Percentiles rank a stretch among this genome's conserved stretches.
phyloP scores from a whole-genome alignment of 148 eudicot species.

The Nepenthes mirabilis region DNA sequence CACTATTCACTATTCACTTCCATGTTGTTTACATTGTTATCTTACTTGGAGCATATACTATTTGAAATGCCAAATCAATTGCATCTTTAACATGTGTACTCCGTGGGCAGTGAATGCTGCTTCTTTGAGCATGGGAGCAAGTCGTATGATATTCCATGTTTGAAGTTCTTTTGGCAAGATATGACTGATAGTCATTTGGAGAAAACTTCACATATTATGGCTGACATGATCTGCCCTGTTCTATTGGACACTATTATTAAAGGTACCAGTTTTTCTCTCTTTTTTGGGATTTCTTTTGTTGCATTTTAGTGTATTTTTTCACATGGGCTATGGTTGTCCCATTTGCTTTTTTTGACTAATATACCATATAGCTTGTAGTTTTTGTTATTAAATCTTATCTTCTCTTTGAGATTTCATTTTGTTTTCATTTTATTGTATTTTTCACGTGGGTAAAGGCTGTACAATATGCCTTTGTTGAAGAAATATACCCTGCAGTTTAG shows the following conservation, averaged over 20 bases:
- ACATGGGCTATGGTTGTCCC: no score
- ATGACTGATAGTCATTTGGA: constrained; percentile 38
- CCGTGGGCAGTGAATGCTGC: constrained; percentile 65
- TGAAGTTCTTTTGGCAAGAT: constrained; percentile 79
- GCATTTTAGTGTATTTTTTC: no score
- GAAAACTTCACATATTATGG: constrained; percentile 46
- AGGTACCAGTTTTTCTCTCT: constrained; percentile 35
- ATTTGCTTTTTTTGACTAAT: no score
- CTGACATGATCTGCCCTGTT: constrained; percentile 61
- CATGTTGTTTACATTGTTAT: background rate
- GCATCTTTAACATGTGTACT: background rate
- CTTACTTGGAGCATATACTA: background rate
- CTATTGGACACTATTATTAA: constrained; percentile 69
- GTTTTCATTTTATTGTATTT: no score
- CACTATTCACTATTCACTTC: no score
- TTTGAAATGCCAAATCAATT: background rate
- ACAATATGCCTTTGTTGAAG: no score
- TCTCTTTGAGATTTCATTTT: no score
- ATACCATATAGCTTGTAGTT: no score
- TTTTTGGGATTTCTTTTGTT: no score
- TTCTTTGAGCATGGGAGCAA: constrained; percentile 39
- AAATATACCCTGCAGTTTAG: no score
- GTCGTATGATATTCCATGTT: constrained; percentile 51
- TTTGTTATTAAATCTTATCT: no score
- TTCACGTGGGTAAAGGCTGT: no score